Evolutionary conservation across 1,139 yeast species (phyloP), one percentile per base, ranked within the genome.

Genomic region (Geotrichum restrictum): DNA sequence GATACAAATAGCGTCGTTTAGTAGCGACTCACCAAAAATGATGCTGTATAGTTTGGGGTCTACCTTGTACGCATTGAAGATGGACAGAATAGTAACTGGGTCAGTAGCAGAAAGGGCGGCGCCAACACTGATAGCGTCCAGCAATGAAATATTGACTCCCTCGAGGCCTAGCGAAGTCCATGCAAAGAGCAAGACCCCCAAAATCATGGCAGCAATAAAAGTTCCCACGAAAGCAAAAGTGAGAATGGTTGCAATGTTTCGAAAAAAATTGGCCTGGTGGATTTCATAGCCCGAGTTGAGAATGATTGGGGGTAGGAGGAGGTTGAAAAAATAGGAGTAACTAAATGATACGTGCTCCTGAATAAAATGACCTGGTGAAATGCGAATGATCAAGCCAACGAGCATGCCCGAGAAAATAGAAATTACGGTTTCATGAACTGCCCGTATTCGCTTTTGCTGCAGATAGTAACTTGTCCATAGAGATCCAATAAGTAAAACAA

Each of bases 211-310:
- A 34, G 95, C 86, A 38, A 93, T 80, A 62, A 93, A 88, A 0
- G 98, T 93, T 2, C 98, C 98, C 0, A 96, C 96, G 51, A 93
- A 89, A 40, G 98, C 98, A 75, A 91, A 93, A 2, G 89, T 85
- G 60, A 93, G 72, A 55, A 93, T 91, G 1, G 96, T 83, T 1
- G 95, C 95, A 48, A 93, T 82, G 68, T 93, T 93, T 60, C 91
- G 77, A 69, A 93, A 93, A 70, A 93, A 94, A 68, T 93, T 91
- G 33, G 88, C 95, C 70, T 93, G 98, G 67, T 93, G 95, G 58
- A 93, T 74, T 69, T 94, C 98, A 67, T 93, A 94, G 7, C 98
- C 98, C 4, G 96, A 88, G 65, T 93, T 93, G 59, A 93, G 74
- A 60, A 93, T 93, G 67, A 93, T 93, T 1, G 98, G 98, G 2